These are phyloP conservation scores for Botryosphaeria dothidea DNA, from an alignment of 2,329 filamentous ascomycete species.

Conservation along the genomic window DNA sequence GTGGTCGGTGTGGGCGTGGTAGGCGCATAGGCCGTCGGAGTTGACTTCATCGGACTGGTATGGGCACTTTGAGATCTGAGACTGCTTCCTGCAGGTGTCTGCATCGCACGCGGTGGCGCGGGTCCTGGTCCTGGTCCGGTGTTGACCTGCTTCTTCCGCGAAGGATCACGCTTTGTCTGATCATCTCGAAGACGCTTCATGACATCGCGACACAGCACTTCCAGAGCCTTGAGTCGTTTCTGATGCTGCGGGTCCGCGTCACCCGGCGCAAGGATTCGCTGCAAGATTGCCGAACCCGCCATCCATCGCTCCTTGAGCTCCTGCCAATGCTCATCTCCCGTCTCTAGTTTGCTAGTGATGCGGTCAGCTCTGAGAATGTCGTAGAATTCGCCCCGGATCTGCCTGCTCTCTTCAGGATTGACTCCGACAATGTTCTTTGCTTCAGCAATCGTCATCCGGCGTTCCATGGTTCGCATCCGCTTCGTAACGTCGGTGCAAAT, in stretches of 20 bases:
- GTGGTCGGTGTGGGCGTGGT: slow-evolving; percentile 23
- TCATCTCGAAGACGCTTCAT: slow-evolving; percentile 76
- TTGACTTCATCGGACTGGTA: background rate
- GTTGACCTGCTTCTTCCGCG: slow-evolving; percentile 43
- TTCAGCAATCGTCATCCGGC: slow-evolving; percentile 70
- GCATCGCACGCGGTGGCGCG: slow-evolving; percentile 25
- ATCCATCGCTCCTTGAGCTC: slow-evolving; percentile 71
- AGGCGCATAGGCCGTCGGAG: slow-evolving; percentile 12
- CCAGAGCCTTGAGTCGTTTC: slow-evolving; percentile 64
- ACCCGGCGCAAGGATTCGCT: slow-evolving; percentile 54
- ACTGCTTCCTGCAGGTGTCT: background rate
- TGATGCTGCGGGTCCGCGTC: slow-evolving; percentile 55
- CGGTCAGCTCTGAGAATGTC: slow-evolving; percentile 64
- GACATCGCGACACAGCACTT: slow-evolving; percentile 72
- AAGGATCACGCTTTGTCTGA: slow-evolving; percentile 56
- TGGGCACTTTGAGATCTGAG: background rate
- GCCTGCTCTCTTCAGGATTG: slow-evolving; percentile 67
- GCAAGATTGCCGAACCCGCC: slow-evolving; percentile 56
- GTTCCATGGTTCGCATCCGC: slow-evolving; percentile 66
- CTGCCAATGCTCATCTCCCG: slow-evolving; percentile 70
- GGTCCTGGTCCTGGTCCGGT: slow-evolving; percentile 46
- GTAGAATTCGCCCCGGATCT: slow-evolving; percentile 67
- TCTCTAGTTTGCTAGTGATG: slow-evolving; percentile 73
- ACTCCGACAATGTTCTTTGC: slow-evolving; percentile 72
- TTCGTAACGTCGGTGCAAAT: slow-evolving; percentile 83